A percentile compares a stretch with the other conserved stretches of the same genome.
Conservation (phyloP, 2,329 filamentous ascomycete species). For the Didymellaceae sp. region DNA sequence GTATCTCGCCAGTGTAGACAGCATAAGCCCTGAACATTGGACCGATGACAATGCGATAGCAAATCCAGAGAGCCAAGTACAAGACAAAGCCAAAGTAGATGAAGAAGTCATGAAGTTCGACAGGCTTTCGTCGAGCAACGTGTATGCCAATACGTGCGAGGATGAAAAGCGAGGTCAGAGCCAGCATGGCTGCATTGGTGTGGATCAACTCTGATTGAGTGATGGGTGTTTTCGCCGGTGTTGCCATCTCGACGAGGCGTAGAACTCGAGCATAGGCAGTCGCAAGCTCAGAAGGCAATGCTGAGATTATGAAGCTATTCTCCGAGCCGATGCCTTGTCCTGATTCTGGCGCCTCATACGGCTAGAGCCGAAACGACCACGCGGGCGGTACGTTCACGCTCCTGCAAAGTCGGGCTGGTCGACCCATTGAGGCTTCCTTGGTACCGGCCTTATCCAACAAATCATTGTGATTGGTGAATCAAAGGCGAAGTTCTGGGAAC, state of each 20-base stretch:
- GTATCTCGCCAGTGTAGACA: neutral
- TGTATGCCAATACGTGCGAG: neutral
- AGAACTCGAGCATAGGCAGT: neutral
- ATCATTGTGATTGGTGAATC: too few relatives aligned
- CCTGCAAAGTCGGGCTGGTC: neutral
- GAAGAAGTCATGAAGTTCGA: neutral
- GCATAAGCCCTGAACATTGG: constrained; percentile 1
- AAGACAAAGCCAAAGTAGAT: neutral
- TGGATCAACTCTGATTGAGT: neutral
- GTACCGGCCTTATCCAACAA: too few relatives aligned
- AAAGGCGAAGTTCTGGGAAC: too few relatives aligned
- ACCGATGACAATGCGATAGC: neutral
- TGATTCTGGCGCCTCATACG: neutral
- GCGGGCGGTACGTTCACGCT: neutral
- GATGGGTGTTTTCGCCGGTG: neutral
- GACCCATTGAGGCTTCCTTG: too few relatives aligned
- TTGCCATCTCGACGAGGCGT: neutral
- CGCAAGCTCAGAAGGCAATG: neutral
- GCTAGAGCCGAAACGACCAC: neutral
- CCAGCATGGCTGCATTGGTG: neutral
- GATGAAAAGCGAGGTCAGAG: neutral
- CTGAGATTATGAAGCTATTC: neutral
- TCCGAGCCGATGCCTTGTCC: neutral
- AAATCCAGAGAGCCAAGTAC: neutral
- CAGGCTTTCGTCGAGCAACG: neutral